Evolutionary conservation across 768 basidiomycete species (phyloP), one percentile per base, ranked within the genome.

Genomic region (Termitomyces sp.): DNA sequence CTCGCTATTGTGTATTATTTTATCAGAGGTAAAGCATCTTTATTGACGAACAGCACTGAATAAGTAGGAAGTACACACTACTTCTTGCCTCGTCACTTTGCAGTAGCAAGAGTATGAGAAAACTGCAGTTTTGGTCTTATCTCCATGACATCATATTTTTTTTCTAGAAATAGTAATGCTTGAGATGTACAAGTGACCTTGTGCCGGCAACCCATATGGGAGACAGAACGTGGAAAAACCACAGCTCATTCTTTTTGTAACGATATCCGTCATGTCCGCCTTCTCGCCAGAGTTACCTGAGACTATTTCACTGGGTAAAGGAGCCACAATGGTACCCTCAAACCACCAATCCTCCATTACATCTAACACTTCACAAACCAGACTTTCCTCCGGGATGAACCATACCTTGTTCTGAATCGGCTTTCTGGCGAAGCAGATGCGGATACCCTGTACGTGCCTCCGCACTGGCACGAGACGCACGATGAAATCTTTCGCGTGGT

Each of bases 391-490:
- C 68, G 67, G 16, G 69, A 73, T 55, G 66, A 69, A n/a, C 58
- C 69, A 13, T 74, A 71, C 61, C 50, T 74, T 32, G 55, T 66
- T 22, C 69, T 69, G 42, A 65, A 66, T 3, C 66, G 65, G 16
- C 56, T 71, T 32, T 63, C 67, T 20, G 69, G 66, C 32, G 65
- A 63, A 24, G 52, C 66, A 3, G 70, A 73, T 42, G 65, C 65
- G 4, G 70, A 71, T 18, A 55, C 61, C 1, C 64, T 77, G 24
- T 60, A 64, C 12, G 75, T 74, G 0, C 71, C 74, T 1, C 69
- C 66, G 0, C 75, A 76, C 46, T 75, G 75, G 74, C 75, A 77
- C 42, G 72, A 74, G 35, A 67, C 57, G 4, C 71, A 76, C 57
- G 72, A 75, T 48, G 75, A 77, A 60, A 63, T 70, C 3, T 69